Evolutionary conservation across 805 yeast species (phyloP).

Genomic region (Kuraishia ogatae): DNA sequence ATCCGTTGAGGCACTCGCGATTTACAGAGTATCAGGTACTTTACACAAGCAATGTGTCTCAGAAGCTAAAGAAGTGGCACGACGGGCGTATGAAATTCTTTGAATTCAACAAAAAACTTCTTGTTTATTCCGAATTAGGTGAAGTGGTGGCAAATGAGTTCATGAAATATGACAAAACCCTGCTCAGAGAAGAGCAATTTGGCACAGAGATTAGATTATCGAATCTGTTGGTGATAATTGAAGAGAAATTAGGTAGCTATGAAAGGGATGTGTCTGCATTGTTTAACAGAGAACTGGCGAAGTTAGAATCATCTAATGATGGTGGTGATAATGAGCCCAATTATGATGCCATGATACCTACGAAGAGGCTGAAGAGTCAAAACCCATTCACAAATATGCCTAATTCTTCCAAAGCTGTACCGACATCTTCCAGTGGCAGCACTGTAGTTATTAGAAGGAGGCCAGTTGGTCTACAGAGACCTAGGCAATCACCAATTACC

Average conservation of each 20-base stretch:
- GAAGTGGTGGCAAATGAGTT: slow-evolving; percentile 18
- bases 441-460: background rate
- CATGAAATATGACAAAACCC: slow-evolving; percentile 15
- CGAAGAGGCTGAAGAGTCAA: background rate
- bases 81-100: slow-evolving; percentile 40
- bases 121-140: slow-evolving; percentile 26
- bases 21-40: slow-evolving; percentile 39
- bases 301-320: background rate
- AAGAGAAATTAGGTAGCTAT: slow-evolving; percentile 21
- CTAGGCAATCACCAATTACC: background rate
- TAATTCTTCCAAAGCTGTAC: background rate
- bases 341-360: background rate
- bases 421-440: background rate
- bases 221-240: slow-evolving; percentile 22
- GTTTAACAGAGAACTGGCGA: slow-evolving; percentile 6
- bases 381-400: background rate
- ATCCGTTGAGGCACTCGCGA: slow-evolving; percentile 20
- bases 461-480: background rate
- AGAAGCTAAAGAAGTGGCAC: slow-evolving; percentile 41
- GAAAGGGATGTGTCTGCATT: slow-evolving; percentile 28
- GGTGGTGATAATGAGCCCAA: background rate
- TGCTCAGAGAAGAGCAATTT: slow-evolving; percentile 9
- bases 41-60: slow-evolving; percentile 34
- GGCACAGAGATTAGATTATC: slow-evolving; percentile 13
- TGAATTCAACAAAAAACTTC: slow-evolving; percentile 38